Evolutionary conservation across 805 yeast genomes (phyloP).

Genomic region (Candida odintsovae): DNA sequence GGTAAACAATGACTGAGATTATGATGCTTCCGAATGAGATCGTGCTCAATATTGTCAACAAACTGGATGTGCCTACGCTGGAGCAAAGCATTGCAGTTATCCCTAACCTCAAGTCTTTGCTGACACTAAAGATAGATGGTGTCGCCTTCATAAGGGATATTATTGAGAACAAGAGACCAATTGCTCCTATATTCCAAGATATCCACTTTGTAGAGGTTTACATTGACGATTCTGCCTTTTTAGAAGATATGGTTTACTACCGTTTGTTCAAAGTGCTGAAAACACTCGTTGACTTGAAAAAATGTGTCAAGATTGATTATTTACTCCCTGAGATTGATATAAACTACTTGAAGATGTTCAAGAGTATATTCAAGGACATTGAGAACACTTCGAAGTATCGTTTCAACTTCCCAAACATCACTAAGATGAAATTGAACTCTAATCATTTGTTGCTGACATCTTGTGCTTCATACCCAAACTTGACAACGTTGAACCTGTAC

Average conservation of each 20-base stretch:
- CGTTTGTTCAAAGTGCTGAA: slow-evolving; percentile 3
- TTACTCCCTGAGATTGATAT: slow-evolving; percentile 12
- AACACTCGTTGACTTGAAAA: slow-evolving; percentile 4
- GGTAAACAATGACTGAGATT: background rate
- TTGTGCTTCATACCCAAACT: slow-evolving; percentile 9
- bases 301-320: slow-evolving; percentile 10
- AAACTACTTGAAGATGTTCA: slow-evolving; percentile 19
- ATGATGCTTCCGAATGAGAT: slow-evolving; percentile 6
- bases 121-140: slow-evolving; percentile 6
- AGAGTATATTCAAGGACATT: slow-evolving; percentile 12
- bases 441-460: slow-evolving; percentile 17
- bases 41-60: slow-evolving; percentile 4
- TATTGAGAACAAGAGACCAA: slow-evolving; percentile 1
- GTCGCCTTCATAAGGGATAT: slow-evolving; percentile 7
- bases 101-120: slow-evolving; percentile 10
- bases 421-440: slow-evolving; percentile 14
- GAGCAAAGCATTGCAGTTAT: slow-evolving; percentile 5
- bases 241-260: slow-evolving; percentile 6
- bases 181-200: slow-evolving; percentile 7
- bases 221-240: slow-evolving; percentile 9
- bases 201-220: slow-evolving; percentile 15
- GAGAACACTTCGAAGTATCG: background rate
- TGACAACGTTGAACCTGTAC: slow-evolving; percentile 14
- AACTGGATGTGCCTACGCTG: slow-evolving; percentile 1
- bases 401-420: slow-evolving; percentile 9